Evolutionary conservation across 2,329 filamentous ascomycete genomes (phyloP).

Genomic region (Sporothrix mexicana): DNA sequence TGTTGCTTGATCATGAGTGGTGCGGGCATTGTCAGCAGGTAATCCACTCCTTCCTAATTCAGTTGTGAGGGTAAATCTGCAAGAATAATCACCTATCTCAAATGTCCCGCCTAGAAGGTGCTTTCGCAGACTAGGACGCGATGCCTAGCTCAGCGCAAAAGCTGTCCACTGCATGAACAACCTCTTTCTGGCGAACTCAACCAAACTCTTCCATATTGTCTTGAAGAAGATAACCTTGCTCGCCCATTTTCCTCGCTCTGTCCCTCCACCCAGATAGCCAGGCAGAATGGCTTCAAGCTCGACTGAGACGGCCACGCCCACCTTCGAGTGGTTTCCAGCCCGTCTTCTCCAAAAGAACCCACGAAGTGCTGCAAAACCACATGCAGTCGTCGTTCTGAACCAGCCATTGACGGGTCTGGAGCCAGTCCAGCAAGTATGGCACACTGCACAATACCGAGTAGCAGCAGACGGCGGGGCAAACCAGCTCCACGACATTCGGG

Average conservation of each 20-base stretch:
- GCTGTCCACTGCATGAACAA: not conserved
- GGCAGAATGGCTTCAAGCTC: constrained; percentile 26
- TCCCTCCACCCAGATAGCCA: not conserved
- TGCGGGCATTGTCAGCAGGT: not conserved
- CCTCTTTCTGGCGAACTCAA: not conserved
- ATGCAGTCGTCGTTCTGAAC: constrained; percentile 58
- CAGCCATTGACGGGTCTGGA: constrained; percentile 55
- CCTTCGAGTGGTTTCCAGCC: constrained; percentile 41
- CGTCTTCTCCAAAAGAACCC: constrained; percentile 35
- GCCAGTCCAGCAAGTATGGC: constrained; percentile 57
- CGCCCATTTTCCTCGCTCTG: not conserved
- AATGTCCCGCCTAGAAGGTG: not conserved
- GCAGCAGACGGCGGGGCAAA: constrained; percentile 95
- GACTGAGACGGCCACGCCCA: not conserved
- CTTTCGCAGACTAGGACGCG: not conserved
- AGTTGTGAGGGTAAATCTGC: not conserved
- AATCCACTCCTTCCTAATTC: not conserved
- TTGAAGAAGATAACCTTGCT: not conserved
- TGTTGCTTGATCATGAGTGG: no score
- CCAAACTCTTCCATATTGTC: not conserved
- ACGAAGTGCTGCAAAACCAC: constrained; percentile 35
- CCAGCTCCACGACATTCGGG: constrained; percentile 59
- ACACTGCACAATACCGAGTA: constrained; percentile 56
- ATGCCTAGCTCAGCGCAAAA: constrained; percentile 14
- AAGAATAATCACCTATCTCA: constrained; percentile 17